Evolutionary conservation across 495 filamentous ascomycete species (phyloP).

Genomic region (Tuber melanosporum): DNA sequence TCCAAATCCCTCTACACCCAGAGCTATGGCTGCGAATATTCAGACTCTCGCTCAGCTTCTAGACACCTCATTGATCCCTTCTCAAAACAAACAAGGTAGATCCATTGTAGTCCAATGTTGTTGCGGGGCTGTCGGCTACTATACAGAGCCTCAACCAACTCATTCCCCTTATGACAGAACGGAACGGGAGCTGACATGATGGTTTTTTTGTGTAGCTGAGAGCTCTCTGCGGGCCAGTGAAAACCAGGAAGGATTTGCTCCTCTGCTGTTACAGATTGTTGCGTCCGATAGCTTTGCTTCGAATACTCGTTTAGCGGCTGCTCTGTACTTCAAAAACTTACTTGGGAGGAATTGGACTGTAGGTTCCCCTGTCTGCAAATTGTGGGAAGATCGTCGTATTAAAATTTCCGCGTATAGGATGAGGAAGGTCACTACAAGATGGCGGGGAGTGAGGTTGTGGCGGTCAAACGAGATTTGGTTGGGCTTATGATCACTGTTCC

Average conservation of each 20-base stretch:
- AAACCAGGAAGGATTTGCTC: constrained; percentile 74
- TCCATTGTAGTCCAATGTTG: constrained; percentile 10
- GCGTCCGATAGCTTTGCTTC: constrained; percentile 59
- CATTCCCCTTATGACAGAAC: not conserved
- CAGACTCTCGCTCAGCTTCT: constrained; percentile 69
- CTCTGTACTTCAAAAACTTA: constrained; percentile 97
- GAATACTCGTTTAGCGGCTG: constrained; percentile 79
- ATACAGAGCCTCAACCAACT: constrained; percentile 11
- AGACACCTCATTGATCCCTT: constrained; percentile 76
- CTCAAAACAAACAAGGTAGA: constrained; percentile 80
- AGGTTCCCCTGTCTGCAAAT: constrained; percentile 32
- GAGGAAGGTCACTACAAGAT: constrained; percentile 90
- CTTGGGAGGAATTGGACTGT: constrained; percentile 84
- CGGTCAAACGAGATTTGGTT: constrained; percentile 90
- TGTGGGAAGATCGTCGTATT: constrained; percentile 18
- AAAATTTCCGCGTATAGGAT: constrained; percentile 49
- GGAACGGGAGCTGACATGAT: constrained; percentile 16
- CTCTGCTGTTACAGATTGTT: constrained; percentile 80
- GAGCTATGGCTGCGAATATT: constrained; percentile 68
- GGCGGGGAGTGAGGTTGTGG: constrained; percentile 65
- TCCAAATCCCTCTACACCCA: constrained; percentile 4
- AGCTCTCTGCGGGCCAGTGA: constrained; percentile 65
- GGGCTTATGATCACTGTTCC: constrained; percentile 93
- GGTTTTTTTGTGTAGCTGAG: constrained; percentile 59
- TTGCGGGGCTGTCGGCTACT: constrained; percentile 23